These are phyloP conservation scores for Spiromastix sp. DNA, from an alignment of 2,329 filamentous ascomycete genomes.

Conservation along the genomic window DNA sequence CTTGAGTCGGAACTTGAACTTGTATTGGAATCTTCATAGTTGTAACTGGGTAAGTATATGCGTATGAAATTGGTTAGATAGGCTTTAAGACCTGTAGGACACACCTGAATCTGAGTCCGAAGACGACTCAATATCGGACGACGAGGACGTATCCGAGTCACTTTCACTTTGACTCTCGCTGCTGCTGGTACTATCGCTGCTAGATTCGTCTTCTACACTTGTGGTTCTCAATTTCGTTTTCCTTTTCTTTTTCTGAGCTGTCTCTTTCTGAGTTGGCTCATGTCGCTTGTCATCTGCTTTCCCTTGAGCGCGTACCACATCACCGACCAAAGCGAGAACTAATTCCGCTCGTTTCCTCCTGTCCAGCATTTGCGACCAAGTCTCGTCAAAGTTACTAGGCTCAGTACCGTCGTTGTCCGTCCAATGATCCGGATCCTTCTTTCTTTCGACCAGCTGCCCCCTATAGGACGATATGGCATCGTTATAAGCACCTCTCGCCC, in stretches of 20 bases:
- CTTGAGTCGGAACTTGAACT: slow-evolving; percentile 6
- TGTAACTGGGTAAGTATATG: neutral
- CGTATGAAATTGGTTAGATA: neutral
- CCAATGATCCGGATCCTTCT: slow-evolving; percentile 15
- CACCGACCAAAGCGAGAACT: slow-evolving; percentile 24
- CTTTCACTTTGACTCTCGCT: slow-evolving; percentile 14
- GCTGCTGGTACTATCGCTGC: slow-evolving; percentile 29
- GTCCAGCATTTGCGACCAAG: slow-evolving; percentile 19
- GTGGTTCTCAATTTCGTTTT: slow-evolving; percentile 17
- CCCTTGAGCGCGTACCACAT: too few relatives aligned
- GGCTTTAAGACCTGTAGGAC: neutral
- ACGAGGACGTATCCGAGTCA: slow-evolving; percentile 14
- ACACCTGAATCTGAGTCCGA: slow-evolving; percentile 8
- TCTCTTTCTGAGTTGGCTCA: too few relatives aligned
- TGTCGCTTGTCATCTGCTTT: too few relatives aligned
- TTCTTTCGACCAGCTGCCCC: slow-evolving; percentile 16
- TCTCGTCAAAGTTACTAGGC: slow-evolving; percentile 8
- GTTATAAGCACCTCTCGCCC: slow-evolving; percentile 27
- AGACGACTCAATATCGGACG: slow-evolving; percentile 4
- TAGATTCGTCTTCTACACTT: slow-evolving; percentile 30
- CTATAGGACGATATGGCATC: slow-evolving; percentile 43
- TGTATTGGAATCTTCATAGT: neutral
- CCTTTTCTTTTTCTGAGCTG: too few relatives aligned
- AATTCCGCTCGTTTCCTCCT: slow-evolving; percentile 30
- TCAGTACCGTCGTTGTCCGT: too few relatives aligned